Evolutionary conservation across 495 filamentous ascomycete genomes (phyloP).

Genomic region (Aspergillus conjunctus): DNA sequence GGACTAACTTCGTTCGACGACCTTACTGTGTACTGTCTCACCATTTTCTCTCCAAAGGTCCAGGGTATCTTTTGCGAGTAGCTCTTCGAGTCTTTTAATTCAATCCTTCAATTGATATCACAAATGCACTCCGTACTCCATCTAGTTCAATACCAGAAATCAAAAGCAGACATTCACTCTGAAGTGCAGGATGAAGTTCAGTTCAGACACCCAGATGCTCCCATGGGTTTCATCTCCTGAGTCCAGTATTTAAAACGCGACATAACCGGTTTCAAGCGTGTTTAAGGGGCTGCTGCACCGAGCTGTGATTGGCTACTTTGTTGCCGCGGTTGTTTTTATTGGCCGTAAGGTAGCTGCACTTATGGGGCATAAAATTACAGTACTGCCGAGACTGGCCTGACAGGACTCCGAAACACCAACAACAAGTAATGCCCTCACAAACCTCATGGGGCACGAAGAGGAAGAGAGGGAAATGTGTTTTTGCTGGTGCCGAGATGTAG

Average conservation of each 20-base stretch:
- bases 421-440: not conserved
- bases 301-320: not conserved
- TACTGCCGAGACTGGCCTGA: conserved; percentile 1
- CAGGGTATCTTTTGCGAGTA: not conserved
- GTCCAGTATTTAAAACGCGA: conserved; percentile 7
- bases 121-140: no score
- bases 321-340: not conserved
- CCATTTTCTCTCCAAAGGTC: not conserved
- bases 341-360: not conserved
- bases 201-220: no score
- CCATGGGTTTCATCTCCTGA: not conserved
- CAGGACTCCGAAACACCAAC: conserved; percentile 6
- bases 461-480: not conserved
- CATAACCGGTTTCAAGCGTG: conserved; percentile 15
- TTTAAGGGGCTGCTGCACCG: not conserved
- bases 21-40: no score
- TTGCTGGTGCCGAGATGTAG: no score
- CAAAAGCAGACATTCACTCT: no score
- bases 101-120: no score
- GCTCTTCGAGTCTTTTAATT: no score
- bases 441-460: not conserved
- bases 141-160: no score
- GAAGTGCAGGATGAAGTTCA: no score
- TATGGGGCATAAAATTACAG: conserved; percentile 6
- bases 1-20: no score